Percentiles rank a stretch among this genome's conserved stretches.
These are phyloP conservation scores for Stachybotrys chartarum DNA, from an alignment of 2,329 filamentous ascomycete species.

Conservation along the genomic window DNA sequence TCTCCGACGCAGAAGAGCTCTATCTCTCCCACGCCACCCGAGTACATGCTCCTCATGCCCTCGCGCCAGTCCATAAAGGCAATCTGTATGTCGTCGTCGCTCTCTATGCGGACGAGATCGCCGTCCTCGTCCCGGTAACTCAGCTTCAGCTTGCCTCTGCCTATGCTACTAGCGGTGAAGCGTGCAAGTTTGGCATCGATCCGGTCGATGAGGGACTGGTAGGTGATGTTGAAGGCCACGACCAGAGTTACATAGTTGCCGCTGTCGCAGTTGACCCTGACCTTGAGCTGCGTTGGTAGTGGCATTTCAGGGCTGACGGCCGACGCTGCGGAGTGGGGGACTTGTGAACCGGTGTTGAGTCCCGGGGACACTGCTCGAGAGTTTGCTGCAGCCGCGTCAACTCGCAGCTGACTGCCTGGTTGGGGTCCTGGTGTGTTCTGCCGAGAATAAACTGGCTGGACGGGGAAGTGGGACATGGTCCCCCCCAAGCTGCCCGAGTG, in stretches of 20 bases:
- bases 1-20: constrained; percentile 71
- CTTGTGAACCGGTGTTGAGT: constrained; percentile 25
- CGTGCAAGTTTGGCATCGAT: constrained; percentile 92
- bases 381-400: constrained; percentile 29
- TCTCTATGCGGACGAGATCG: constrained; percentile 88
- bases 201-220: constrained; percentile 86
- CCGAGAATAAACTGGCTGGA: constrained; percentile 45
- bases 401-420: constrained; percentile 26
- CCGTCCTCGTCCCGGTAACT: constrained; percentile 90
- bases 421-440: constrained; percentile 34
- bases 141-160: constrained; percentile 73
- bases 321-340: constrained; percentile 16
- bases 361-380: constrained; percentile 40
- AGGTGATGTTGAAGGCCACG: constrained; percentile 90
- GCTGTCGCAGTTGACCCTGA: constrained; percentile 82
- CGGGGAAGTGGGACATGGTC: constrained; percentile 49
- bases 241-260: constrained; percentile 93
- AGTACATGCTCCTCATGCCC: constrained; percentile 46
- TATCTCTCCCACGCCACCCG: constrained; percentile 78
- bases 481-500: constrained; percentile 40
- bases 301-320: constrained; percentile 41
- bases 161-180: constrained; percentile 78
- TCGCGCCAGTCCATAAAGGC: constrained; percentile 94
- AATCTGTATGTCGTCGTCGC: constrained; percentile 92
- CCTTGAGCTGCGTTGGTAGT: constrained; percentile 74